Evolutionary conservation across 257 asterid species (phyloP).

Genomic region (Solanum piurae): DNA sequence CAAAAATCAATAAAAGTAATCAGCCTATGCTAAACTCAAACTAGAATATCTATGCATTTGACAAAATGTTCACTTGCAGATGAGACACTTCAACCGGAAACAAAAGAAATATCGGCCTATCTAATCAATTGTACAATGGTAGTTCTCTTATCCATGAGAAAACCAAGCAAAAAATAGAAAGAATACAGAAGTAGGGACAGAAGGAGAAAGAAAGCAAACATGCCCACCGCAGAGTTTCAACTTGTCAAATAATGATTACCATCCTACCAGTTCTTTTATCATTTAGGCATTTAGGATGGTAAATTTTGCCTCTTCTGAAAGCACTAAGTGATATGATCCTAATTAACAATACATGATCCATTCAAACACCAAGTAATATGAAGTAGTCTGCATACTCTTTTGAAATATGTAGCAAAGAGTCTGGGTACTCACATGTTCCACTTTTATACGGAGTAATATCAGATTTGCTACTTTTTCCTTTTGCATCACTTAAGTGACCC

Average conservation of each 20-base stretch:
- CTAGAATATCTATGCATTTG: not conserved
- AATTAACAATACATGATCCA: not conserved
- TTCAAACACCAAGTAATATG: not conserved
- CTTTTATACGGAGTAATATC: constrained; percentile 34
- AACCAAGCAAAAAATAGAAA: not conserved
- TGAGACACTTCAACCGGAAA: not conserved
- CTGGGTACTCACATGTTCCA: constrained; percentile 30
- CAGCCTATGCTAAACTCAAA: not conserved
- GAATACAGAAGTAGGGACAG: not conserved
- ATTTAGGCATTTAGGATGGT: not conserved
- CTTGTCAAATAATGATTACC: not conserved
- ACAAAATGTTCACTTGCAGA: not conserved
- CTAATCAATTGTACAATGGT: not conserved
- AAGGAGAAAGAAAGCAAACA: not conserved
- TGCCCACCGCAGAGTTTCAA: not conserved
- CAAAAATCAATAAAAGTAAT: not conserved
- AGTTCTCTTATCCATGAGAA: not conserved
- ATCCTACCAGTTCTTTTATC: not conserved
- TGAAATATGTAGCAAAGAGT: constrained; percentile 34
- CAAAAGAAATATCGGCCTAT: not conserved
- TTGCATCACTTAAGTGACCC: constrained; percentile 83
- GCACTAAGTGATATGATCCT: not conserved
- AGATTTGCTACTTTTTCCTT: constrained; percentile 26
- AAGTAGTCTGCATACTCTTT: not conserved
- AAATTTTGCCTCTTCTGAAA: not conserved